Percentiles rank a stretch among this genome's conserved stretches.
These are phyloP conservation scores for Fusarium sp. DNA, from an alignment of 2,329 filamentous ascomycete genomes.

Conservation along the genomic window DNA sequence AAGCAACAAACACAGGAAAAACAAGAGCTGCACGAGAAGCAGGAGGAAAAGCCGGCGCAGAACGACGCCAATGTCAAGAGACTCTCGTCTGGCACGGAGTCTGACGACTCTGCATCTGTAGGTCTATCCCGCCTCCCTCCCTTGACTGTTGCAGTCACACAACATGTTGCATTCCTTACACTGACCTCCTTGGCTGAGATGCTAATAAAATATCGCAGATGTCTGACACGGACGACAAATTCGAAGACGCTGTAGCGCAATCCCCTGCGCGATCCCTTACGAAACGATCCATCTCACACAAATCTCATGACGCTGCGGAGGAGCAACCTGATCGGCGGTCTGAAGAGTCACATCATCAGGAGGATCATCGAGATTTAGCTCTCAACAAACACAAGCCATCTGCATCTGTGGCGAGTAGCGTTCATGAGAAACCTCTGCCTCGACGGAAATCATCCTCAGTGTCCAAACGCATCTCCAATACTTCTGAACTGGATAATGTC, in stretches of 20 bases:
- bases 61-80: constrained; percentile 39
- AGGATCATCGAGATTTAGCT: constrained; percentile 18
- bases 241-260: constrained; percentile 82
- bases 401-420: constrained; percentile 27
- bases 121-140: constrained; percentile 33
- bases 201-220: constrained; percentile 39
- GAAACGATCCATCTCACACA: constrained; percentile 53
- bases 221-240: constrained; percentile 57
- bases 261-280: constrained; percentile 71
- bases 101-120: constrained; percentile 46
- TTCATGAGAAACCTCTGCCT: constrained; percentile 27
- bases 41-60: constrained; percentile 27
- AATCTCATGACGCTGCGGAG: constrained; percentile 39
- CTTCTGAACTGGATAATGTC: constrained; percentile 66
- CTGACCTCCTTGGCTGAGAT: constrained; percentile 11
- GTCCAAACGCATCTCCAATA: constrained; percentile 57
- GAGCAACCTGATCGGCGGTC: constrained; percentile 22
- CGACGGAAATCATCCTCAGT: constrained; percentile 51
- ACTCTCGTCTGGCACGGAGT: constrained; percentile 46
- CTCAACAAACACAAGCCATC: constrained; percentile 29
- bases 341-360: constrained; percentile 16
- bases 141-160: constrained; percentile 32
- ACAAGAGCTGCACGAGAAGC: constrained; percentile 3
- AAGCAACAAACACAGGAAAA: background rate
- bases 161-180: constrained; percentile 24